Conservation (phyloP, 495 filamentous ascomycete species). For the Opeltia flavorubescens region DNA sequence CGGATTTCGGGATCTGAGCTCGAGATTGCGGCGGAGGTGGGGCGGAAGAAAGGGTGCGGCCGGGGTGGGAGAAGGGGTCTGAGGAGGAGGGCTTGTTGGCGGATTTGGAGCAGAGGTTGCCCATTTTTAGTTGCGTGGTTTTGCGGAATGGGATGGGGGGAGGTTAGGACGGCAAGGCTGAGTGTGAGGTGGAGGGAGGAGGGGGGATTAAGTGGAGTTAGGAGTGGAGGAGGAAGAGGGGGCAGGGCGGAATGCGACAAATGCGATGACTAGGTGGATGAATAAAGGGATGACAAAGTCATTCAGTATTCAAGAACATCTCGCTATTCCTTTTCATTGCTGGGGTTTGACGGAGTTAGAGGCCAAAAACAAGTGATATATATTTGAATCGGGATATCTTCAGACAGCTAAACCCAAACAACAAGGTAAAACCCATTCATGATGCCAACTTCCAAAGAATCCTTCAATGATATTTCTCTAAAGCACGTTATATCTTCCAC, state of each 20-base stretch:
- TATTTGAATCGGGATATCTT: too few relatives aligned
- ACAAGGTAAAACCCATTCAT: neutral
- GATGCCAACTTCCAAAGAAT: neutral
- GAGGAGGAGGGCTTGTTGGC: slow-evolving; percentile 35
- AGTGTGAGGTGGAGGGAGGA: neutral
- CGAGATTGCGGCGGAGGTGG: slow-evolving; percentile 6
- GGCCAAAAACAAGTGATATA: too few relatives aligned
- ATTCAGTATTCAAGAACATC: too few relatives aligned
- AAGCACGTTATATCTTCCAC: slow-evolving; percentile 83
- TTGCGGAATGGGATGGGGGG: too few relatives aligned
- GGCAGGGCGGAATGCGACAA: neutral
- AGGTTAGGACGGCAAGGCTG: too few relatives aligned
- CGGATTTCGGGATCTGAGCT: neutral
- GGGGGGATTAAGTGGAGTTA: neutral
- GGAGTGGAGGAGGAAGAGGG: neutral
- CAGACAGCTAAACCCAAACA: too few relatives aligned
- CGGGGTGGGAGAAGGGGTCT: slow-evolving; percentile 43
- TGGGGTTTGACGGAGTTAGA: too few relatives aligned
- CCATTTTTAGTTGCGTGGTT: slow-evolving; percentile 33
- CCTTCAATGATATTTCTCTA: slow-evolving; percentile 21
- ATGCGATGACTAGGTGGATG: neutral
- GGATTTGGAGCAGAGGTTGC: slow-evolving; percentile 55
- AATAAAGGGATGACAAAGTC: neutral
- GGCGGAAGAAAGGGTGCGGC: slow-evolving; percentile 40
- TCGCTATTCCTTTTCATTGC: too few relatives aligned